Evolutionary conservation across 2,329 filamentous ascomycete genomes (phyloP).

Genomic region (Berkeleyomyces rouxiae): DNA sequence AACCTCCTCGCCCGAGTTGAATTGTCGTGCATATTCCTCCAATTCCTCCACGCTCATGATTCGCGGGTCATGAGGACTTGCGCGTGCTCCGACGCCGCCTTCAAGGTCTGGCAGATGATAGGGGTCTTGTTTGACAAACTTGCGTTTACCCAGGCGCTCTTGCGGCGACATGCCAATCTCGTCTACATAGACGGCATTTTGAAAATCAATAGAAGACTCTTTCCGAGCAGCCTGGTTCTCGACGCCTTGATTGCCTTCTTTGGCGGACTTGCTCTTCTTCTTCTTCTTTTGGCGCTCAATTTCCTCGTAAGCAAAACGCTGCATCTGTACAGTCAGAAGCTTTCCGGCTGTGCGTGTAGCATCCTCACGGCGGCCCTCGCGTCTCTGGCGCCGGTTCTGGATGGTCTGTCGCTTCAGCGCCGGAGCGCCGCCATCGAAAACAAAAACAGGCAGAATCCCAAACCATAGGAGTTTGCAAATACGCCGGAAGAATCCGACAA

Average conservation of each 20-base stretch:
- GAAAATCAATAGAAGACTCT: slow-evolving; percentile 44
- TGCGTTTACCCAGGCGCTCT: slow-evolving; percentile 56
- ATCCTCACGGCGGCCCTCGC: slow-evolving; percentile 86
- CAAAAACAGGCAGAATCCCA: slow-evolving; percentile 90
- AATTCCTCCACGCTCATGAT: slow-evolving; percentile 94
- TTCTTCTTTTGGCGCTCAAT: slow-evolving; percentile 41
- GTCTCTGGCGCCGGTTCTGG: slow-evolving; percentile 53
- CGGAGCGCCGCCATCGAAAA: slow-evolving; percentile 93
- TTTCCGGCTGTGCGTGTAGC: slow-evolving; percentile 81
- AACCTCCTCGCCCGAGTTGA: slow-evolving; percentile 82
- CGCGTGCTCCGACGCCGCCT: slow-evolving; percentile 67
- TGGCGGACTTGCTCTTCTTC: slow-evolving; percentile 17
- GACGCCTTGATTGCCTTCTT: slow-evolving; percentile 27
- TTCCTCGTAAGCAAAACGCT: slow-evolving; percentile 75
- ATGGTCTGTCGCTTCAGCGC: slow-evolving; percentile 84
- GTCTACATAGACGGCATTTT: slow-evolving; percentile 74
- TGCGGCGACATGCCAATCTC: slow-evolving; percentile 66
- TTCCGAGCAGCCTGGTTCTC: slow-evolving; percentile 21
- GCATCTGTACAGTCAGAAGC: slow-evolving; percentile 85
- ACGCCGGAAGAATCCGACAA: slow-evolving; percentile 93
- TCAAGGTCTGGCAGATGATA: slow-evolving; percentile 87
- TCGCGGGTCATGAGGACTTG: slow-evolving; percentile 74
- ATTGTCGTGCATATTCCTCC: slow-evolving; percentile 84
- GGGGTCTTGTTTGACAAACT: slow-evolving; percentile 80
- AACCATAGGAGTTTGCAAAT: slow-evolving; percentile 97